phyloP scores from a whole-genome alignment of 176 grass and related monocot species.

The Bromus sterilis region DNA sequence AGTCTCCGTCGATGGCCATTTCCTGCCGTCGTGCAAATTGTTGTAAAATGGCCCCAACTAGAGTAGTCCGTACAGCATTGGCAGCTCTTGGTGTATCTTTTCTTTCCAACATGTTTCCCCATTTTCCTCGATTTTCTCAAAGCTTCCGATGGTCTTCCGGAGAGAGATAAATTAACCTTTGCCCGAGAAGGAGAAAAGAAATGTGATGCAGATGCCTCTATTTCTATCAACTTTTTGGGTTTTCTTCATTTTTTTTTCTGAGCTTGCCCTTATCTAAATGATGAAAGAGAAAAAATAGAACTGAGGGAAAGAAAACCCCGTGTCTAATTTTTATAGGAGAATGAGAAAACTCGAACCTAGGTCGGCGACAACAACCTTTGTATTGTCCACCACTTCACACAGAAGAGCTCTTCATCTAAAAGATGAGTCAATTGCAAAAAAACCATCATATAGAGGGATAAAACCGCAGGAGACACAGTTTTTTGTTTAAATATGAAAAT shows the following conservation, averaged over 20 bases:
- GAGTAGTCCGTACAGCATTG: slow-evolving; percentile 15
- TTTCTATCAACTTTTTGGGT: not conserved
- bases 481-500: no score
- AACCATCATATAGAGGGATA: no score
- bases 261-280: no score
- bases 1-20: not conserved
- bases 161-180: not conserved
- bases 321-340: no score
- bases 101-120: not conserved
- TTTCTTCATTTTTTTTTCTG: not conserved
- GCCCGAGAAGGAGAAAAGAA: not conserved
- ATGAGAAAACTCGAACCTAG: no score
- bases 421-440: no score
- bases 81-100: not conserved
- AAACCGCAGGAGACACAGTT: no score
- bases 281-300: no score
- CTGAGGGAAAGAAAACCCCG: no score
- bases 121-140: not conserved
- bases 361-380: no score
- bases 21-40: not conserved
- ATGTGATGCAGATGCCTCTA: not conserved
- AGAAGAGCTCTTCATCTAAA: no score
- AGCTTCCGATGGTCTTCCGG: not conserved
- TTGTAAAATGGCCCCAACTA: not conserved
- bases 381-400: no score